Evolutionary conservation across 768 basidiomycete genomes (phyloP), one percentile per base, ranked within the genome.

Genomic region (Collybiopsis luxurians): DNA sequence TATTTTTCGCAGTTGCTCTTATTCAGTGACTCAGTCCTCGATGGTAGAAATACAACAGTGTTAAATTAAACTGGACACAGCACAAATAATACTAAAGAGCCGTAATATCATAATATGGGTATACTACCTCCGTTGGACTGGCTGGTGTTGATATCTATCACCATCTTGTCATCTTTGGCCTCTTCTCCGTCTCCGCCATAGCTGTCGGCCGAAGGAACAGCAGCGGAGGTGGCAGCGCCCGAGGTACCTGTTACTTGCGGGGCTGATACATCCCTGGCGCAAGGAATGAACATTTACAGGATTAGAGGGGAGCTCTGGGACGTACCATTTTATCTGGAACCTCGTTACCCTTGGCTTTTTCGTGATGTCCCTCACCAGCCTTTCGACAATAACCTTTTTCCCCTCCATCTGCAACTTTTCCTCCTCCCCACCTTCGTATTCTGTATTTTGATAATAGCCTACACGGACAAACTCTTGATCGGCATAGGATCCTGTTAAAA

Each of bases 391-490:
- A 51, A 93, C 90, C 56, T 80, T 77, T 24, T 69, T 60, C 7
- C 91, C 88, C 15, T 86, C 89, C 13, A 72, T 81, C 66, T 86
- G 81, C 69, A 86, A 89, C 86, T 95, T 87, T 72, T 92, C 93
- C 53, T 94, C 91, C 64, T 90, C 92, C 70, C 53, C 53, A 28
- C 53, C 53, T 21, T 97, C 96, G 67, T 98, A 98, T 71, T 98
- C 96, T 24, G 95, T 98, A 67, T 98, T 95, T 73, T 98, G 97
- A 71, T 99, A 99, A 70, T 99, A 98, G 6, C 97, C 97, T 26
- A 99, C 95, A 45, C 96, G 86, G n/a, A 99, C 96, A 66, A 99
- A 99, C 70, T 98, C 97, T 66, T 97, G 95, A 51, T 98, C 96
- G 38, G 87, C 85, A 73, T 98, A 99, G 11, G 91, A 92, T 6